phyloP scores from a whole-genome alignment of 176 grass and related monocot species.

The Musa itinerans region DNA sequence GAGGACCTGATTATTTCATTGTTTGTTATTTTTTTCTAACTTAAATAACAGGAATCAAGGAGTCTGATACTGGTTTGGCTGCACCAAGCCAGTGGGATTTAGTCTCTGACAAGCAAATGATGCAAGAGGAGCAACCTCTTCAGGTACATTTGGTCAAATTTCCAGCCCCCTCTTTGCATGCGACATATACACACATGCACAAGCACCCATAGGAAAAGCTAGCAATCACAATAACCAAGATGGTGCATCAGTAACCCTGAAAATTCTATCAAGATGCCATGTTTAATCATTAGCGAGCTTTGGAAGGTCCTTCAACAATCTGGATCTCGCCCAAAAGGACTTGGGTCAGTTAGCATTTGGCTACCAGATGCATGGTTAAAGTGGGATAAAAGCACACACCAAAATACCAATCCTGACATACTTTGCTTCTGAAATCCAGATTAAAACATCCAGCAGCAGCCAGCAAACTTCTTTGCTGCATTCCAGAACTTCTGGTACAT shows the following conservation, averaged over 20 bases:
- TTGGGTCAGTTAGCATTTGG: background rate
- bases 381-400: background rate
- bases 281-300: background rate
- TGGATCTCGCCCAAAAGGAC: background rate
- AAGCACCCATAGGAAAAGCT: too few relatives aligned
- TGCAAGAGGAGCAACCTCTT: conserved; percentile 87
- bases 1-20: background rate
- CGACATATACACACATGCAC: too few relatives aligned
- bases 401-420: background rate
- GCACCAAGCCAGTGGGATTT: conserved; percentile 91
- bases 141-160: conserved; percentile 34
- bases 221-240: too few relatives aligned
- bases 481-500: too few relatives aligned
- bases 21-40: background rate
- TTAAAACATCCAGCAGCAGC: too few relatives aligned
- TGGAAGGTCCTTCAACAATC: background rate
- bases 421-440: background rate
- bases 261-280: background rate
- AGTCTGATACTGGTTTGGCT: conserved; percentile 89
- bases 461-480: too few relatives aligned
- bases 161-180: too few relatives aligned
- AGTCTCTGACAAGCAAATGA: conserved; percentile 95
- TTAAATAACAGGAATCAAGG: conserved; percentile 60
- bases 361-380: background rate
- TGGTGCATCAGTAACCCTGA: background rate